Conservation (phyloP, 805 yeast genomes). For the Yarrowia sp. region DNA sequence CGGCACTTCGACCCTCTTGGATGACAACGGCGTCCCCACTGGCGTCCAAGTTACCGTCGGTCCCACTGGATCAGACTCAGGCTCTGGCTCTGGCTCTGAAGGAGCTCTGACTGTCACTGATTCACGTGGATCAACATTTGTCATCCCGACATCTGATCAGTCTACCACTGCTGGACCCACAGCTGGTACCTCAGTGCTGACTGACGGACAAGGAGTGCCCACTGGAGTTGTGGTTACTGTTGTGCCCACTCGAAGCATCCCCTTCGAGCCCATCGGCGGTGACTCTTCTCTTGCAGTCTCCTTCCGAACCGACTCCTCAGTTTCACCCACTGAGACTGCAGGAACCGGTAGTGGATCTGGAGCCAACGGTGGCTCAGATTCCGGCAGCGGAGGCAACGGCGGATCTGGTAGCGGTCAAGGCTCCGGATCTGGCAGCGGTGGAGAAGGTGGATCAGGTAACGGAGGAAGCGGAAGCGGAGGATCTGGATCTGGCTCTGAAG, state of each 20-base stretch:
- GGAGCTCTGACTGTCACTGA: not conserved
- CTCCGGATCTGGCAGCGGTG: too few species aligned
- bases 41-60: not conserved
- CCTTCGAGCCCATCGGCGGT: not conserved
- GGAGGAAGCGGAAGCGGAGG: not conserved
- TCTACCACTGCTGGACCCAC: not conserved
- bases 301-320: not conserved
- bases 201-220: conserved; percentile 4
- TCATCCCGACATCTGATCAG: not conserved
- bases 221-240: conserved; percentile 3
- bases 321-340: not conserved
- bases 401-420: not conserved
- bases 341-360: not conserved
- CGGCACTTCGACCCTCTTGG: not conserved
- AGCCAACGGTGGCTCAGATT: not conserved
- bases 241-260: not conserved
- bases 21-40: not conserved
- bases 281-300: not conserved
- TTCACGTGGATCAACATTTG: not conserved
- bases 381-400: not conserved
- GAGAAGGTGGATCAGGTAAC: too few species aligned
- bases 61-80: not conserved
- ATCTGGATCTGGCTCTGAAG: not conserved
- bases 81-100: not conserved
- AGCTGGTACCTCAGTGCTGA: not conserved